Evolutionary conservation across 2,329 filamentous ascomycete species (phyloP).

Genomic region (Colletotrichum neosansevieriae): DNA sequence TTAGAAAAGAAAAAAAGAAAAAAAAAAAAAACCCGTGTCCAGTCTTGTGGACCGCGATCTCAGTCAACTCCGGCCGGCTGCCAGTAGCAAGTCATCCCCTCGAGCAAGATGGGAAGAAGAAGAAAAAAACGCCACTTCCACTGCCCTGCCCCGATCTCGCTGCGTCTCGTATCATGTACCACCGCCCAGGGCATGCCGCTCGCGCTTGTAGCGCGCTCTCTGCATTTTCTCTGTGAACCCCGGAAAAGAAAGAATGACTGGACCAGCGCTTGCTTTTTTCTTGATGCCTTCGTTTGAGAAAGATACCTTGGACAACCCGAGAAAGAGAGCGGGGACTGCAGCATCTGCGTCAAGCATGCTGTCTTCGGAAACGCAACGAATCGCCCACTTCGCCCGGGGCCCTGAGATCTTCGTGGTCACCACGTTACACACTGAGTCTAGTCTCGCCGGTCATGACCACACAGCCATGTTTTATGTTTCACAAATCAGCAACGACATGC

Average conservation of each 20-base stretch:
- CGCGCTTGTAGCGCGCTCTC: conserved; percentile 12
- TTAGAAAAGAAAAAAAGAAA: not conserved
- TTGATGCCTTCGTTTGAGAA: not conserved
- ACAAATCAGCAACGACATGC: no score
- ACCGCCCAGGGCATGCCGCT: not conserved
- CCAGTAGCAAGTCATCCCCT: not conserved
- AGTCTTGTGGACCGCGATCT: conserved; percentile 20
- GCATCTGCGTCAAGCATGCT: not conserved
- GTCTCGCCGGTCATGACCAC: no score
- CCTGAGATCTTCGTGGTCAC: not conserved
- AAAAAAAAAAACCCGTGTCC: conserved; percentile 12
- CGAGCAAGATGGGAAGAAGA: not conserved
- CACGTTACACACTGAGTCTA: no score
- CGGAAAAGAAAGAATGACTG: not conserved
- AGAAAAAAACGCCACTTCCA: conserved; percentile 17
- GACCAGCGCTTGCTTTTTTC: not conserved
- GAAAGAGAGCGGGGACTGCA: not conserved
- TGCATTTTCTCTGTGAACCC: conserved; percentile 15
- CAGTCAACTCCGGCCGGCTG: not conserved
- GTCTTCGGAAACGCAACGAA: conserved; percentile 1
- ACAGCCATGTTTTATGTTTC: no score
- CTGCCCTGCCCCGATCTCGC: conserved; percentile 18
- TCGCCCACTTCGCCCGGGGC: not conserved
- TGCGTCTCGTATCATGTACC: conserved; percentile 32
- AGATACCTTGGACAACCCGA: not conserved